Percentiles rank a stretch among this genome's conserved stretches.
Conservation (phyloP, 2,329 filamentous ascomycete species). For the Shiraia bambusicola region DNA sequence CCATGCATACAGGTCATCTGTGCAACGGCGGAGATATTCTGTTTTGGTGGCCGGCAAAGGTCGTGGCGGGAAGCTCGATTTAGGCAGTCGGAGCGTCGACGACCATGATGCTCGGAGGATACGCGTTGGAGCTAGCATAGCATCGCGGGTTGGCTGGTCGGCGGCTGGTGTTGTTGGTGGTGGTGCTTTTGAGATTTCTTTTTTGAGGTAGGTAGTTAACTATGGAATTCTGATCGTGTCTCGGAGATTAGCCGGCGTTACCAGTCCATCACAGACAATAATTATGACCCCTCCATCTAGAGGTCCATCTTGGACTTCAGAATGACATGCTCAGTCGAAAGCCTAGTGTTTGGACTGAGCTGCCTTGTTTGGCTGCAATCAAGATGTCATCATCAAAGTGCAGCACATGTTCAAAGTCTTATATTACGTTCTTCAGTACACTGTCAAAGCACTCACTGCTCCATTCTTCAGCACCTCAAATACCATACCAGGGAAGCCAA, state of each 20-base stretch:
- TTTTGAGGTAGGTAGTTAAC: too few relatives aligned
- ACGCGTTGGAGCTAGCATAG: constrained; percentile 43
- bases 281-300: too few relatives aligned
- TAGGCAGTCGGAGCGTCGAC: constrained; percentile 51
- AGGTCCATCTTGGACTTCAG: too few relatives aligned
- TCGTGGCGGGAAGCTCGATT: constrained; percentile 52
- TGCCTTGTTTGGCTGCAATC: too few relatives aligned
- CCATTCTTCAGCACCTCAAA: constrained; percentile 97
- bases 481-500: constrained; percentile 88
- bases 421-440: constrained; percentile 61
- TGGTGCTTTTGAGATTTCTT: constrained; percentile 12
- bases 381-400: too few relatives aligned
- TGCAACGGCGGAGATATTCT: constrained; percentile 70
- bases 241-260: constrained; percentile 16
- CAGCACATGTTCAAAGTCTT: not conserved
- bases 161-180: constrained; percentile 8
- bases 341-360: too few relatives aligned
- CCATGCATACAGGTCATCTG: constrained; percentile 88
- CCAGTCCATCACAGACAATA: too few relatives aligned
- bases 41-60: constrained; percentile 35
- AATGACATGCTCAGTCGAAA: too few relatives aligned
- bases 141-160: constrained; percentile 30
- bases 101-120: constrained; percentile 45
- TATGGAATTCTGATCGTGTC: constrained; percentile 13
- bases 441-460: constrained; percentile 82